Percentiles rank a stretch among this genome's conserved stretches.
These are phyloP conservation scores for Cyclocybe cylindracea DNA, from an alignment of 768 basidiomycete species.

Conservation along the genomic window DNA sequence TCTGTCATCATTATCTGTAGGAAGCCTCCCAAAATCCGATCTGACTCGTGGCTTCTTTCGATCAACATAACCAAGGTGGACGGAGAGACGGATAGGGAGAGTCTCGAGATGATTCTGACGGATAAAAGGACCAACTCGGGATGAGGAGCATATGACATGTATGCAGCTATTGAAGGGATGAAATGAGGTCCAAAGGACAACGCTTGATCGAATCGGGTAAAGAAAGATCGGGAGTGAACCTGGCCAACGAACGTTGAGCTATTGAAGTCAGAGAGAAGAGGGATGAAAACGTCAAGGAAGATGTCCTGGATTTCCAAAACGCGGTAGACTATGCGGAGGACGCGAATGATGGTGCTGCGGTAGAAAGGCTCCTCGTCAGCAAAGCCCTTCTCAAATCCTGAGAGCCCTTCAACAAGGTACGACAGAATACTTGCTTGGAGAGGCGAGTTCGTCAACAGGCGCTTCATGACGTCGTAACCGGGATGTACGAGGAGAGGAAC, in stretches of 20 bases:
- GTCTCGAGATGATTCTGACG: slow-evolving; percentile 69
- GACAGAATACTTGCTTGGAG: slow-evolving; percentile 76
- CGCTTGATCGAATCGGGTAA: slow-evolving; percentile 73
- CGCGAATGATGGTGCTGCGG: slow-evolving; percentile 73
- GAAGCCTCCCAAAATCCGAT: slow-evolving; percentile 84
- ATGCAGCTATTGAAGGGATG: slow-evolving; percentile 81
- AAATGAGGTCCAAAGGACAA: slow-evolving; percentile 68
- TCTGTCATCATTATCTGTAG: slow-evolving; percentile 64
- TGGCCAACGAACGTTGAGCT: slow-evolving; percentile 49
- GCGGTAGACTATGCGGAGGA: slow-evolving; percentile 79
- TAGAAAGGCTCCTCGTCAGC: slow-evolving; percentile 73
- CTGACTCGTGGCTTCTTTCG: slow-evolving; percentile 78
- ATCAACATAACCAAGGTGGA: slow-evolving; percentile 77
- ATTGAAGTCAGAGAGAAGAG: slow-evolving; percentile 68
- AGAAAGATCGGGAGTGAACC: slow-evolving; percentile 65
- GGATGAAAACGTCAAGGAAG: slow-evolving; percentile 87
- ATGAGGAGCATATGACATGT: slow-evolving; percentile 71
- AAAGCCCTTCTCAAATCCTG: slow-evolving; percentile 71
- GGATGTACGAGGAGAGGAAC: slow-evolving; percentile 71
- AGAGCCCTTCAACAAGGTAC: slow-evolving; percentile 80
- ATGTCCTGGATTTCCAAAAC: slow-evolving; percentile 85
- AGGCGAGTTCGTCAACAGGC: slow-evolving; percentile 70
- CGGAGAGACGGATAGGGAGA: slow-evolving; percentile 69
- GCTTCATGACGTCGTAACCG: slow-evolving; percentile 83
- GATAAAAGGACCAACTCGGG: slow-evolving; percentile 75